phyloP scores from a whole-genome alignment of 2,329 filamentous ascomycete species.

The Aspergillus novoparasiticus region DNA sequence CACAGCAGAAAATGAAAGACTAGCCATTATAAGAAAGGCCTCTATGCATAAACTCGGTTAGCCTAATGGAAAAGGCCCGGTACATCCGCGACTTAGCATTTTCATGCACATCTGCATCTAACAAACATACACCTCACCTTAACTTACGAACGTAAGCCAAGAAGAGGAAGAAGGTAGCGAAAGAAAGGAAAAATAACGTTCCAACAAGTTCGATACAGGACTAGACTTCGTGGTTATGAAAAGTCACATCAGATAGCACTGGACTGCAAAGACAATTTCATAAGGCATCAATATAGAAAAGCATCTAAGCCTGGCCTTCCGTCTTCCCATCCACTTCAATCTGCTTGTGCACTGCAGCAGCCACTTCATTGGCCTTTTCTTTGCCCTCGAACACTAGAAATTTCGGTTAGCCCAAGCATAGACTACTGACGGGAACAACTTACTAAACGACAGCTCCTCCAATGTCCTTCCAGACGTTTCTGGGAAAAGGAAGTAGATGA shows the following conservation, averaged over 20 bases:
- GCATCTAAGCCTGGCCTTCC: neutral
- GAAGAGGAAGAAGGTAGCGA: neutral
- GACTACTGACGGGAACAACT: conserved; percentile 18
- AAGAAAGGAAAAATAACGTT: neutral
- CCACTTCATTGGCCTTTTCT: conserved; percentile 36
- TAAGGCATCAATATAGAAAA: neutral
- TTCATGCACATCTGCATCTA: no score
- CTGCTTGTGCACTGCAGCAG: conserved; percentile 41
- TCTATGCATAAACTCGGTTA: no score
- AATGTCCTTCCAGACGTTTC: conserved; percentile 47
- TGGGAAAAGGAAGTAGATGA: conserved; percentile 51
- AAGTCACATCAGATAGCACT: neutral
- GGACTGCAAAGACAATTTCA: neutral
- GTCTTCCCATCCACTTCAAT: conserved; percentile 23
- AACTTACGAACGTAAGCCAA: no score
- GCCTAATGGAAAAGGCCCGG: no score
- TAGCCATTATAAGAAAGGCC: no score
- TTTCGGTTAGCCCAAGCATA: conserved; percentile 14
- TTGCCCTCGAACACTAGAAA: conserved; percentile 42
- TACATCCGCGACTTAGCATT: no score
- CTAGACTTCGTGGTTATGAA: neutral
- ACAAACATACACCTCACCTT: no score
- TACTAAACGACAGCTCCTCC: conserved; percentile 51
- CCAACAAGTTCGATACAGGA: neutral
- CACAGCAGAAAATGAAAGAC: no score